Evolutionary conservation across 2,329 filamentous ascomycete genomes (phyloP).

Genomic region (Claviceps sp.): DNA sequence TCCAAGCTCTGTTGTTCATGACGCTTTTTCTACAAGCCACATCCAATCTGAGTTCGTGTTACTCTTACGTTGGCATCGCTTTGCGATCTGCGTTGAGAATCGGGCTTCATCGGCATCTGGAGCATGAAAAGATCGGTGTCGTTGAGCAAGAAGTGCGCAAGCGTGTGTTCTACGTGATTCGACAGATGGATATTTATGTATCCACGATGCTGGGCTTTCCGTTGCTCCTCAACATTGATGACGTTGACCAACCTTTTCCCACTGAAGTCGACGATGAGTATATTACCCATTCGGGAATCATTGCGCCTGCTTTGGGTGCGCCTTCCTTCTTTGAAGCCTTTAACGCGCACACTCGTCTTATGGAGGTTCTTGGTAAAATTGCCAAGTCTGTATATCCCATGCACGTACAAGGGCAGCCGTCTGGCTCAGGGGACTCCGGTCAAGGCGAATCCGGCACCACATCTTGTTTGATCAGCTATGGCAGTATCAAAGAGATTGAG

Average conservation of each 20-base stretch:
- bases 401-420: constrained; percentile 38
- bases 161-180: constrained; percentile 53
- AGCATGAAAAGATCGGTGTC: constrained; percentile 46
- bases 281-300: constrained; percentile 45
- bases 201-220: constrained; percentile 55
- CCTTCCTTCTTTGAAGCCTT: constrained; percentile 50
- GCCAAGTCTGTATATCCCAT: constrained; percentile 54
- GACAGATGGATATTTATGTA: constrained; percentile 59
- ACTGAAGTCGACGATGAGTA: constrained; percentile 54
- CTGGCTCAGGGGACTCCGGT: constrained; percentile 26
- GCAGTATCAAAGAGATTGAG: constrained; percentile 52
- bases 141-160: constrained; percentile 52
- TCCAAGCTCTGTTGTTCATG: constrained; percentile 68
- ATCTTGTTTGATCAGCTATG: constrained; percentile 50
- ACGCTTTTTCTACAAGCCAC: constrained; percentile 71
- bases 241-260: constrained; percentile 53
- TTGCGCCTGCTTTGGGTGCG: constrained; percentile 39
- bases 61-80: constrained; percentile 68
- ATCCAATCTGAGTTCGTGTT: constrained; percentile 66
- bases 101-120: constrained; percentile 61
- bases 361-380: constrained; percentile 51
- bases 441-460: constrained; percentile 30
- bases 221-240: constrained; percentile 47
- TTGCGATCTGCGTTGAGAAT: constrained; percentile 63
- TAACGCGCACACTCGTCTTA: constrained; percentile 51